phyloP scores from a whole-genome alignment of 2,329 filamentous ascomycete species.

The Clonostachys byssicola region DNA sequence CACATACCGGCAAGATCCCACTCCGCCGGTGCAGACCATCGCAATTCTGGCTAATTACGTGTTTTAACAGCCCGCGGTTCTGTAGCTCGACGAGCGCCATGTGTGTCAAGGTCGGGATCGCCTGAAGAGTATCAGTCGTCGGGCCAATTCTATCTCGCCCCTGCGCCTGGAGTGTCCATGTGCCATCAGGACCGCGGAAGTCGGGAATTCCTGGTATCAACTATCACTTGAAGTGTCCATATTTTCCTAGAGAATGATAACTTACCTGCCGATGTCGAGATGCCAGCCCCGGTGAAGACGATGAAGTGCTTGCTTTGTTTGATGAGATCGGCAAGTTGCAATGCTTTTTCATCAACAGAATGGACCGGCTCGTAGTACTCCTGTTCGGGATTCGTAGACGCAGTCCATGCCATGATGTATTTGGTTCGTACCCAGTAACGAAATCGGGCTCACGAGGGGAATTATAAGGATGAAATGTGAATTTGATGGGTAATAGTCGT shows the following conservation, averaged over 20 bases:
- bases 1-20: conserved; percentile 29
- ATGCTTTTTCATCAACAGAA: conserved; percentile 19
- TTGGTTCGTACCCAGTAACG: too few relatives aligned
- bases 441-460: too few relatives aligned
- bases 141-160: conserved; percentile 21
- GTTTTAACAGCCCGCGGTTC: conserved; percentile 30
- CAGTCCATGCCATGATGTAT: too few relatives aligned
- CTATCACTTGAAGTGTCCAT: too few relatives aligned
- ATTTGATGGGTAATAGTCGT: too few relatives aligned
- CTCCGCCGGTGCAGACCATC: conserved; percentile 35
- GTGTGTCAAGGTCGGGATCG: conserved; percentile 37
- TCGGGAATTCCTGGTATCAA: conserved; percentile 29
- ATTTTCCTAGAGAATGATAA: too few relatives aligned
- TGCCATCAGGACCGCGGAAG: conserved; percentile 40
- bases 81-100: conserved; percentile 42
- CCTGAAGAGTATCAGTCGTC: conserved; percentile 30
- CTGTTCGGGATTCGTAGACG: too few relatives aligned
- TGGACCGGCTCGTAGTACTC: too few relatives aligned
- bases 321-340: conserved; percentile 27
- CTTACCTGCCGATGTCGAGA: conserved; percentile 36
- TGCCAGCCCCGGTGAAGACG: conserved; percentile 38
- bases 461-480: too few relatives aligned
- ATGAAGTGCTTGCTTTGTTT: conserved; percentile 37
- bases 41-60: conserved; percentile 34
- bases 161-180: conserved; percentile 38